Conservation (phyloP, 331 rosid genomes). For the Acacia pycnantha region DNA sequence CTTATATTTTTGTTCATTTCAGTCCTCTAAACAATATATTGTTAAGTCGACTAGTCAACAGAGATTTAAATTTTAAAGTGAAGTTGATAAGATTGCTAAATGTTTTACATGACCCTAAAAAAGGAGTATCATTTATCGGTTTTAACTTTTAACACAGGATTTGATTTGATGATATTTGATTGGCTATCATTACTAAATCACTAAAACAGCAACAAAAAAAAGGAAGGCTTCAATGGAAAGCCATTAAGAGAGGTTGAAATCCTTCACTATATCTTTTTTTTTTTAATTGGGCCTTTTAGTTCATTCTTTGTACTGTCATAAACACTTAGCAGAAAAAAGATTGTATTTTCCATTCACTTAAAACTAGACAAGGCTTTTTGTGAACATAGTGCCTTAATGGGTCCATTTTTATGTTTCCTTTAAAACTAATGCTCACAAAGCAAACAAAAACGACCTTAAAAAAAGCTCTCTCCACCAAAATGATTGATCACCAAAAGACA, state of each 20-base stretch:
- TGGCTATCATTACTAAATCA: not conserved
- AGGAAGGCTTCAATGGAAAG: not conserved
- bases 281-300: constrained; percentile 25
- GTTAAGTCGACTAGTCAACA: not conserved
- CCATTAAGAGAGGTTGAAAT: constrained; percentile 29
- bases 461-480: constrained; percentile 37
- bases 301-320: constrained; percentile 30
- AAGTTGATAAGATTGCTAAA: not conserved
- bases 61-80: not conserved
- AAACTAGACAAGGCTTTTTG: constrained; percentile 42
- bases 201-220: not conserved
- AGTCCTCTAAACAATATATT: not conserved
- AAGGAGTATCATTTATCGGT: not conserved
- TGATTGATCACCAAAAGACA: constrained; percentile 35
- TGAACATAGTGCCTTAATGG: constrained; percentile 57
- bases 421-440: constrained; percentile 45
- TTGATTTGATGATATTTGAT: not conserved
- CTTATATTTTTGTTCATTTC: not conserved
- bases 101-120: not conserved
- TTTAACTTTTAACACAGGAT: not conserved
- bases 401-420: constrained; percentile 36
- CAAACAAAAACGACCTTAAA: constrained; percentile 28
- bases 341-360: constrained; percentile 48
- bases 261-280: constrained; percentile 16
- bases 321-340: constrained; percentile 12